Evolutionary conservation across 352 stramenopile species (phyloP), one percentile per base, ranked within the genome.

Genomic region (Pythium brachiatum): DNA sequence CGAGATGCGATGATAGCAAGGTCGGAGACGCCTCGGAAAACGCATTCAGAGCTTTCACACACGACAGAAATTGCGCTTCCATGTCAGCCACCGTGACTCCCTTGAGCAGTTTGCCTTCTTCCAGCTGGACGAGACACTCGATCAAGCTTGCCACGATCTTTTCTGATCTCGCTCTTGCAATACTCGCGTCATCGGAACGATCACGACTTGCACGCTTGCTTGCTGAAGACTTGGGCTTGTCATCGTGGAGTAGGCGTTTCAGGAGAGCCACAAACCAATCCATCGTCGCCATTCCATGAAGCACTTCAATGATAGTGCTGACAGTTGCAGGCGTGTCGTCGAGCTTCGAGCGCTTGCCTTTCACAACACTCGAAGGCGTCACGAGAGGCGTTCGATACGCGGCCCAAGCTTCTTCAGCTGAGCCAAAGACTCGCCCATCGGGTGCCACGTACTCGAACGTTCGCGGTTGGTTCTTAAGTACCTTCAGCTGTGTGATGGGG

Each of bases 181-280:
- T 63, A 43, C 70, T 65, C 13, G 85, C 53, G 57, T 90, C 76
- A 27, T 77, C 72, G 1, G 68, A 73, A 1, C 79, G 79, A 72
- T 80, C 73, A 48, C 80, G 82, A 25, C 12, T 78, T 1, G 34
- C 32, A 51, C 75, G 64, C 21, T 60, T 36, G 16, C 18, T 53
- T 25, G 60, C 75, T 2, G 23, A 69, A 3, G 23, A 44, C 25
- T 68, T 69, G 13, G 51, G 53, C 44, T 64, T 53, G 15, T 74
- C 62, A 23, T 80, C 68, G 12, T 71, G 57, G 16, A 93, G 58
- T 31, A 95, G 50, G 16, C 84, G 72, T 34, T 86, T 81, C 25
- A 95, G 60, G 3, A 95, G 60, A 26, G 81, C 61, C 50, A 87
- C 69, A 58, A 95, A 88, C 86, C 86, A 95, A 18, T 80, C 72